A percentile compares a stretch with the other conserved stretches of the same genome.
phyloP scores from a whole-genome alignment of 2,329 filamentous ascomycete species.

The Penicillium sp. region DNA sequence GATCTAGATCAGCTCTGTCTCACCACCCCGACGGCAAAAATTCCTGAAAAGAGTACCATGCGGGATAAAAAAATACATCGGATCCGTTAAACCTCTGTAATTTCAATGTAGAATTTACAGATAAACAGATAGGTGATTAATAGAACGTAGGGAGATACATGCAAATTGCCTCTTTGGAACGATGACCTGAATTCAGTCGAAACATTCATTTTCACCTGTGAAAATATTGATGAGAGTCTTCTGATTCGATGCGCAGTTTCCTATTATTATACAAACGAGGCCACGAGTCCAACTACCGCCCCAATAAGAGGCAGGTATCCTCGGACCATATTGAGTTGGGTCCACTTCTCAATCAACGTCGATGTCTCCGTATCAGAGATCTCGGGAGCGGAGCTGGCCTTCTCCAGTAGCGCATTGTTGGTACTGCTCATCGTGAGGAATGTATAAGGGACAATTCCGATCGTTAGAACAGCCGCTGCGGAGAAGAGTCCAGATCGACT shows the following conservation, averaged over 20 bases:
- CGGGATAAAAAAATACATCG: no score
- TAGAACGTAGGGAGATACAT: not conserved
- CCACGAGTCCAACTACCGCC: slow-evolving; percentile 20
- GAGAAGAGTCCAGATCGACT: slow-evolving; percentile 30
- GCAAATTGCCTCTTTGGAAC: not conserved
- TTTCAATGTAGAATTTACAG: no score
- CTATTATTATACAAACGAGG: slow-evolving; percentile 17
- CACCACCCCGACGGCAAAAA: no score
- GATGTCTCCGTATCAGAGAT: slow-evolving; percentile 18
- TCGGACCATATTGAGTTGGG: slow-evolving; percentile 26
- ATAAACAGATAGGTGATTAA: no score
- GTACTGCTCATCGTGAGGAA: slow-evolving; percentile 32
- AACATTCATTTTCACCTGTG: not conserved
- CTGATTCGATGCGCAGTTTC: not conserved
- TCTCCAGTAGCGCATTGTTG: slow-evolving; percentile 34
- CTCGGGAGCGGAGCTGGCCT: slow-evolving; percentile 19
- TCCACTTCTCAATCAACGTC: slow-evolving; percentile 27
- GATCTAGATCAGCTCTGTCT: no score
- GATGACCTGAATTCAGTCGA: not conserved
- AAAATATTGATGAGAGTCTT: not conserved
- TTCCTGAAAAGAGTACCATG: no score
- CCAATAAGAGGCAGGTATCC: slow-evolving; percentile 28
- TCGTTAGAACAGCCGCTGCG: slow-evolving; percentile 33
- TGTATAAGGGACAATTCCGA: slow-evolving; percentile 42
- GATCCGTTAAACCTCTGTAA: no score